These are phyloP conservation scores for Ophiostoma piceae DNA, from an alignment of 2,329 filamentous ascomycete genomes.

Conservation along the genomic window DNA sequence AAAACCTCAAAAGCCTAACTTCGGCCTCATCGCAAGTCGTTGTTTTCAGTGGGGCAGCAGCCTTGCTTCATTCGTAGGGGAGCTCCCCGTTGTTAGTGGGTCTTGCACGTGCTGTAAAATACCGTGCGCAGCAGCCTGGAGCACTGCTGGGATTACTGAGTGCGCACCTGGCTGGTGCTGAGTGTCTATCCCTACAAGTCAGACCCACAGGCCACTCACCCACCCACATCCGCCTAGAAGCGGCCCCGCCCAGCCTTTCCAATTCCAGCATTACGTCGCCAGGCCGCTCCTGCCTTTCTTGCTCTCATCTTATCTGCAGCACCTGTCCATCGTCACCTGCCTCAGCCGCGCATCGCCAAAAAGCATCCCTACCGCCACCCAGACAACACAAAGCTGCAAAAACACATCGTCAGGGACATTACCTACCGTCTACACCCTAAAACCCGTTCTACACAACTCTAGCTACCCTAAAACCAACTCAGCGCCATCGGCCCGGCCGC, in stretches of 20 bases:
- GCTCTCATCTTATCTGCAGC: neutral
- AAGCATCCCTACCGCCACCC: neutral
- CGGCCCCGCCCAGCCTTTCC: slow-evolving; percentile 23
- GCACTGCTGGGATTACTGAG: slow-evolving; percentile 11
- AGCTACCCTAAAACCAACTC: neutral
- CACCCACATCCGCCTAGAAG: neutral
- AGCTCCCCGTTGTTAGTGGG: slow-evolving; percentile 15
- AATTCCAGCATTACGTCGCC: slow-evolving; percentile 16
- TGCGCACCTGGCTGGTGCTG: neutral
- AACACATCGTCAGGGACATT: neutral
- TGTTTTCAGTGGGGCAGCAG: slow-evolving; percentile 14
- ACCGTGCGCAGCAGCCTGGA: neutral
- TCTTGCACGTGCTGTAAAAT: slow-evolving; percentile 19
- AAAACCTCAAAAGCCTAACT: neutral
- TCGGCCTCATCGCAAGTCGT: neutral
- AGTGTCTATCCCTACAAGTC: neutral
- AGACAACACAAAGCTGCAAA: neutral
- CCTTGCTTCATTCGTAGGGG: neutral
- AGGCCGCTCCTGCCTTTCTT: slow-evolving; percentile 2
- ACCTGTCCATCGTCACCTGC: neutral
- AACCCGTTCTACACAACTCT: neutral
- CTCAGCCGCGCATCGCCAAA: neutral
- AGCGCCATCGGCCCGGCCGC: neutral
- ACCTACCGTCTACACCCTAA: neutral
- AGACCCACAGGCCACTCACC: neutral